Evolutionary conservation across 2,329 filamentous ascomycete species (phyloP).

Genomic region (Drechslera avenae): DNA sequence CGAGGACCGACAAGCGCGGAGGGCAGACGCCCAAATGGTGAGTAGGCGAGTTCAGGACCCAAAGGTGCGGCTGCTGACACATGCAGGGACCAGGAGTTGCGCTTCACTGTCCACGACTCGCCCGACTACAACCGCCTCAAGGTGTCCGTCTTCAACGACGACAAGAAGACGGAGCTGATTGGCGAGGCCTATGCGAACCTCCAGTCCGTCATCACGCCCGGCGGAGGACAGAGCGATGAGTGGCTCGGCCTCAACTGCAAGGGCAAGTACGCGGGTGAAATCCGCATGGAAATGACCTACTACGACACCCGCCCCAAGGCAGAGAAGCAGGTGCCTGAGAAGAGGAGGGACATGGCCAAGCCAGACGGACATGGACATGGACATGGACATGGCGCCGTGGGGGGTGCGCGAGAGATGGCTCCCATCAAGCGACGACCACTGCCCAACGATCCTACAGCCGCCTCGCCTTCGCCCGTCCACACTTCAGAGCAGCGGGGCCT

Average conservation of each 20-base stretch:
- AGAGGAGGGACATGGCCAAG: slow-evolving; percentile 53
- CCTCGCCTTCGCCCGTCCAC: slow-evolving; percentile 47
- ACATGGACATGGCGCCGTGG: slow-evolving; percentile 43
- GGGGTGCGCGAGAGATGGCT: slow-evolving; percentile 60
- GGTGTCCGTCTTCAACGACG: slow-evolving; percentile 95
- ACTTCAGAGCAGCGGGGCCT: slow-evolving; percentile 41
- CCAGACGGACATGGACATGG: slow-evolving; percentile 36
- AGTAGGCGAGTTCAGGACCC: slow-evolving; percentile 34
- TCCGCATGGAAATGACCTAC: slow-evolving; percentile 93
- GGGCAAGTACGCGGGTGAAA: slow-evolving; percentile 94
- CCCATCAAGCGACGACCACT: slow-evolving; percentile 82
- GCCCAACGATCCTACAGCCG: slow-evolving; percentile 73
- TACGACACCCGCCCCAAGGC: slow-evolving; percentile 87
- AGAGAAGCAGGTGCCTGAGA: slow-evolving; percentile 67
- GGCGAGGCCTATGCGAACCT: slow-evolving; percentile 92
- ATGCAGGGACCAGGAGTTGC: slow-evolving; percentile 91
- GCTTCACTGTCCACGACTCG: slow-evolving; percentile 94
- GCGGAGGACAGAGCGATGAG: slow-evolving; percentile 90
- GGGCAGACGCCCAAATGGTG: slow-evolving; percentile 97
- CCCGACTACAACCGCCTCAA: slow-evolving; percentile 96
- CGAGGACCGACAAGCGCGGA: slow-evolving; percentile 87
- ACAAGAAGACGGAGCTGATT: slow-evolving; percentile 96
- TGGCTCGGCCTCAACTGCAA: slow-evolving; percentile 89
- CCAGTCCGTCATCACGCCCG: slow-evolving; percentile 76
- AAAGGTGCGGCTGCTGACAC: slow-evolving; percentile 16